Percentiles rank a stretch among this genome's conserved stretches.
Evolutionary conservation across 1,284 basidiomycete species (phyloP).

Genomic region (Jaminaea rosea): DNA sequence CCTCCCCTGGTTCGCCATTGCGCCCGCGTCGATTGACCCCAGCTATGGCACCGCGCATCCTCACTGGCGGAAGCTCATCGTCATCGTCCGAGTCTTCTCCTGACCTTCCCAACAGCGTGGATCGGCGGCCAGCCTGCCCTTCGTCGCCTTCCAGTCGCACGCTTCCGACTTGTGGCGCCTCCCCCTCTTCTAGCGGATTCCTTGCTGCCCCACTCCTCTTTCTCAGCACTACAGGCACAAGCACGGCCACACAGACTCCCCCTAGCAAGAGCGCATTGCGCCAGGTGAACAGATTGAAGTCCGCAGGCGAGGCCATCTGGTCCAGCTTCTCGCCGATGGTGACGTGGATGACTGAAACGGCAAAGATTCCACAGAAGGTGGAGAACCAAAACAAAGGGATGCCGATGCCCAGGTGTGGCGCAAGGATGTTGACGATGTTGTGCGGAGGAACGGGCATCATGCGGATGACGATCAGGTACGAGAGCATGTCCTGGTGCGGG

Average conservation of each 20-base stretch:
- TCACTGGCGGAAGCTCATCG: constrained; percentile 12
- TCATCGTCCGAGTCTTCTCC: constrained; percentile 12
- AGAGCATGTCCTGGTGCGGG: constrained; percentile 75
- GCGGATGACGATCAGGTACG: constrained; percentile 73
- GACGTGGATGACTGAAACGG: constrained; percentile 85
- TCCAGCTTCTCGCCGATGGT: constrained; percentile 83
- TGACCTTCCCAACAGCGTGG: background rate
- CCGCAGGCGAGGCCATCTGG: constrained; percentile 82
- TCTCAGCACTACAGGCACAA: constrained; percentile 64
- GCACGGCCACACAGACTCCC: constrained; percentile 75
- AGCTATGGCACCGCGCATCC: constrained; percentile 2
- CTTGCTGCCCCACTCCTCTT: constrained; percentile 4
- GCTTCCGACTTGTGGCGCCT: background rate
- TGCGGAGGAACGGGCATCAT: constrained; percentile 88
- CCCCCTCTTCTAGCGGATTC: constrained; percentile 11
- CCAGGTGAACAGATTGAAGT: constrained; percentile 84
- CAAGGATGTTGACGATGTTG: constrained; percentile 68
- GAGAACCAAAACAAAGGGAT: constrained; percentile 78
- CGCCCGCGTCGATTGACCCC: background rate
- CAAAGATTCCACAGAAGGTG: constrained; percentile 82
- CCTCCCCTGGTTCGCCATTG: background rate
- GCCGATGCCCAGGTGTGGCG: constrained; percentile 84
- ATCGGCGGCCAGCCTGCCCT: background rate
- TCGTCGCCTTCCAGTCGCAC: constrained; percentile 8
- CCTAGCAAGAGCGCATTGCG: constrained; percentile 72